Base-by-base conservation (phyloP, 495 filamentous ascomycete genomes). In the Bathelium albidoporum region DNA sequence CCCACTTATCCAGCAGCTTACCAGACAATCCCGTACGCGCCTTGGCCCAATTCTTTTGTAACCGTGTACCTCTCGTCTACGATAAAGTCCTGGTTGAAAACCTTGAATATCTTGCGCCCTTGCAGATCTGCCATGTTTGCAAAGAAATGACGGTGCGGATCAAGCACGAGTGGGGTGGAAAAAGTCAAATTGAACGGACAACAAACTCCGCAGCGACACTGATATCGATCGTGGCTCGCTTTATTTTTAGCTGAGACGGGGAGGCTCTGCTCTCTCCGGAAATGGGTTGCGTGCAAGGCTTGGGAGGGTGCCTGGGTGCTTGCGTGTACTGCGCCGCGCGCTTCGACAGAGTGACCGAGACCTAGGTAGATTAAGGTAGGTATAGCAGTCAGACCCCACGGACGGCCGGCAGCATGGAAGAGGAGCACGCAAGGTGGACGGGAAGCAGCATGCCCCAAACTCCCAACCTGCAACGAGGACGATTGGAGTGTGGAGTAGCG, bases 51-150 rank as follows among this genome's bases (percentile, higher is more conserved):
- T 79, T 98, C 94, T 82, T 98, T 98, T 61, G 92, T 98, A 65
- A 98, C 94, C 72, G 88, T 95, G 79, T 98, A 98, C 59, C 95
- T 84, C 77, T 97, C 92, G 73, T 96, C 95, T 65, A 98, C 94
- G 67, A 97, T 88, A 72, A 98, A 98, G 79, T 98, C 94, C 75
- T 98, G 94, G 83, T 97, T 97, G 80, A 98, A 98, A 72, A 97
- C 94, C 87, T 97, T 97, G 84, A 97, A 98, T 76, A 91, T 83
- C 81, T 95, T 96, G 73, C 92, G 89, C 72, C 89, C 89, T 67
- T 86, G 84, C 59, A 95, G 79, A 74, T 91, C 88, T 69, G 83
- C 79, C 89, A 91, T 93, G 65, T 31, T 66, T 62, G 58, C 59
- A 29, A 28, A 49, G 0, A 49, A 16, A 5, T 49, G 12, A 20